These are phyloP conservation scores for Psilocybe sp. DNA, from an alignment of 768 basidiomycete genomes.

Conservation along the genomic window DNA sequence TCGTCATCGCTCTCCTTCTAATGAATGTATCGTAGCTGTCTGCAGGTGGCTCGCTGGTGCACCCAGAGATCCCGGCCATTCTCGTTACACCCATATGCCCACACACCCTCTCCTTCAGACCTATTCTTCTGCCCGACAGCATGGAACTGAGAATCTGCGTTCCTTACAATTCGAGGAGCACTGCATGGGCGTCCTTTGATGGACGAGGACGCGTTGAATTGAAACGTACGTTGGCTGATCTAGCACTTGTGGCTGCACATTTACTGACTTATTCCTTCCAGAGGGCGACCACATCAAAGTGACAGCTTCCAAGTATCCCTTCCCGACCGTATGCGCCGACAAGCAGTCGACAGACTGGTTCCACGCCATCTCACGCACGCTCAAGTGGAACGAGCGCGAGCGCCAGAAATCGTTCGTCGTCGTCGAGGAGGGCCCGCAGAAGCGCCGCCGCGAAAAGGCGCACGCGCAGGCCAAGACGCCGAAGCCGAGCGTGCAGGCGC, in stretches of 20 bases:
- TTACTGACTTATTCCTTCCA: constrained; percentile 28
- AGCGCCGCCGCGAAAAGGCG: constrained; percentile 14
- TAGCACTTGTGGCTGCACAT: background rate
- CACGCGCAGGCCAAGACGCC: constrained; percentile 2
- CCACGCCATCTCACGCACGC: constrained; percentile 90
- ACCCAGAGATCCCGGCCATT: constrained; percentile 95
- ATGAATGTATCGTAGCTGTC: constrained; percentile 54
- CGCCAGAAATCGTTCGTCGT: constrained; percentile 99
- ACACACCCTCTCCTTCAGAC: constrained; percentile 96
- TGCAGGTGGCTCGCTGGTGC: constrained; percentile 95
- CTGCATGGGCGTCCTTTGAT: constrained; percentile 99
- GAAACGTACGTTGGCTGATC: constrained; percentile 62
- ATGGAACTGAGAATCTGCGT: constrained; percentile 99
- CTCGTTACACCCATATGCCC: constrained; percentile 98
- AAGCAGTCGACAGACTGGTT: constrained; percentile 99
- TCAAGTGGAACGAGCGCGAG: constrained; percentile 99
- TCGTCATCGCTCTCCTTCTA: constrained; percentile 7
- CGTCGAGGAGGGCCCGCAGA: constrained; percentile 80
- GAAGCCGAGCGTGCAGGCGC: constrained; percentile 3
- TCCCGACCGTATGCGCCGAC: constrained; percentile 97
- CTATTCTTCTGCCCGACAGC: constrained; percentile 96
- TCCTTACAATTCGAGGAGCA: constrained; percentile 97
- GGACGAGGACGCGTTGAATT: constrained; percentile 95
- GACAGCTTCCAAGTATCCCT: constrained; percentile 94
- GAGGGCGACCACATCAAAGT: constrained; percentile 99